Evolutionary conservation across 371 early-diverging fungal species (phyloP), one percentile per base, ranked within the genome.

Genomic region (Chytridium lagenaria): DNA sequence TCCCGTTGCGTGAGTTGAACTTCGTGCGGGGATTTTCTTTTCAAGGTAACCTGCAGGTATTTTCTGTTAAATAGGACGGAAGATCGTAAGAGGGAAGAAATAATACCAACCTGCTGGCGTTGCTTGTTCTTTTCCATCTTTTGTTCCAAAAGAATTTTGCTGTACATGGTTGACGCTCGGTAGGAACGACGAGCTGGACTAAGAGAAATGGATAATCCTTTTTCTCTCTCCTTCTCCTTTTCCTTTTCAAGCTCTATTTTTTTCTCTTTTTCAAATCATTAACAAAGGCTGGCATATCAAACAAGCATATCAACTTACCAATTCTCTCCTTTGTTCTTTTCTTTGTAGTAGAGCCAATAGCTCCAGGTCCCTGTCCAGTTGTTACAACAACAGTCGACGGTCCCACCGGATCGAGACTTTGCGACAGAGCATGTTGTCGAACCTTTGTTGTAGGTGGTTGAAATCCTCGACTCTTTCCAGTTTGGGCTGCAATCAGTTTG

Each of bases 341-440:
- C 61, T 61, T 52, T 22, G 55, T 15, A 34, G 61, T n/a, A n/a
- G n/a, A n/a, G n/a, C n/a, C n/a, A n/a, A n/a, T n/a, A n/a, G n/a
- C n/a, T 10, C 12, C 7, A 15, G 37, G 37, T 7, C 61, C 61
- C 26, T 61, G 61, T 10, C 61, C 61, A 7, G 61, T 37, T 5
- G 61, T 61, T 36, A 61, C 37, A 37, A 61, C 61, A 16, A 61
- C 23, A 34, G 61, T 61, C 23, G 61, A 61, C 3, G 61, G 61
- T 23, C 34, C 36, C 10, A 61, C 26, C 3, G 34, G 10, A 22
- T 34, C 36, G 36, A 23, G 5, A 16, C 5, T 16, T 31, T 28
- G 36, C 61, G 34, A 15, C 10, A 23, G 23, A 5, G 23, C 2
- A 7, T 28, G 34, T 16, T 30, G 34, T 10, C 61, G 3, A 12